phyloP scores from a whole-genome alignment of 768 basidiomycete species.

The Kwoniella europaea region DNA sequence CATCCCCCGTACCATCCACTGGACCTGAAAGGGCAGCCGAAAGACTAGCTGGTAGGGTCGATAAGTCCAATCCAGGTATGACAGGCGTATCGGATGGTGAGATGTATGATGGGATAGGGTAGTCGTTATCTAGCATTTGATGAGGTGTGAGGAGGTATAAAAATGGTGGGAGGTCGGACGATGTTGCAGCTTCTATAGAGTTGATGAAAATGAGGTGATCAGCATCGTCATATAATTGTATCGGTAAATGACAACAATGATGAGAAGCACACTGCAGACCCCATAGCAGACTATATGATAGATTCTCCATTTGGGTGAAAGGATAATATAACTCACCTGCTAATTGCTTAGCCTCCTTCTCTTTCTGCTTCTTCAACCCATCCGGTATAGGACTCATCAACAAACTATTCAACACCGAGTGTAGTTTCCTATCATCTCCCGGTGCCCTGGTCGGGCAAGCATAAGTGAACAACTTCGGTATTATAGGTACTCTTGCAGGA shows the following conservation, averaged over 20 bases:
- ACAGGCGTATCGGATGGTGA: constrained; percentile 59
- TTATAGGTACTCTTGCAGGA: constrained; percentile 65
- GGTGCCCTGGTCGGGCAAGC: constrained; percentile 92
- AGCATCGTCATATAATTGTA: constrained; percentile 59
- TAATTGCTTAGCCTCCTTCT: constrained; percentile 61
- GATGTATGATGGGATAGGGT: constrained; percentile 84
- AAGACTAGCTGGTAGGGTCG: constrained; percentile 1
- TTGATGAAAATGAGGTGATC: too few species aligned
- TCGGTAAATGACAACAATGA: background rate
- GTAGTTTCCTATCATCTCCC: constrained; percentile 82
- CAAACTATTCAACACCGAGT: constrained; percentile 80
- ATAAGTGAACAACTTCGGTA: constrained; percentile 78
- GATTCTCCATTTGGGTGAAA: background rate
- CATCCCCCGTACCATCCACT: constrained; percentile 6
- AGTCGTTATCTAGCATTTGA: constrained; percentile 94
- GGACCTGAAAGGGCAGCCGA: constrained; percentile 11
- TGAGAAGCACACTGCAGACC: background rate
- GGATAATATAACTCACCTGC: constrained; percentile 34
- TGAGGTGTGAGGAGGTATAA: constrained; percentile 76
- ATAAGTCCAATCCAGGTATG: constrained; percentile 29
- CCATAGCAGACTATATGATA: too few species aligned
- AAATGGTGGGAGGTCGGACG: constrained; percentile 67
- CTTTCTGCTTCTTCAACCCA: constrained; percentile 60
- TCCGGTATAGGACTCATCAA: constrained; percentile 79
- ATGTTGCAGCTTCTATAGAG: constrained; percentile 36